Conservation (phyloP, 139 green algal species). For the Eudorina sp. region DNA sequence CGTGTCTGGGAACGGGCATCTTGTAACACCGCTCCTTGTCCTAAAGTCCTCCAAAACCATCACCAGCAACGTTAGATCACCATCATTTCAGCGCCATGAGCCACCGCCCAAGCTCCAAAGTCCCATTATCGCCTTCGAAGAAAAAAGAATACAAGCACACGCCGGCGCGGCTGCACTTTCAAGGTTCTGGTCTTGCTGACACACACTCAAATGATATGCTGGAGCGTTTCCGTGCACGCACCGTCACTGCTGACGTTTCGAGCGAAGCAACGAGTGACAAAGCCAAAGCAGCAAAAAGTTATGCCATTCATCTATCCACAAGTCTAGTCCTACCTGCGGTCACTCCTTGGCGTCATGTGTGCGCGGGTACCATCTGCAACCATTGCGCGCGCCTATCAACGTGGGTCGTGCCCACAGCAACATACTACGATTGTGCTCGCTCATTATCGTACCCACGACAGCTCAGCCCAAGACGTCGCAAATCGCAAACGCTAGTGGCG, state of each 20-base stretch:
- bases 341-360: no score
- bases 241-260: constrained; percentile 21
- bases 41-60: background rate
- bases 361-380: no score
- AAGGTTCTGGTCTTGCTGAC: background rate
- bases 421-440: no score
- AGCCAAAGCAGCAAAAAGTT: background rate
- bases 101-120: background rate
- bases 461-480: no score
- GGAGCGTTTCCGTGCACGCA: background rate
- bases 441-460: no score
- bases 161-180: background rate
- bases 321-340: constrained; percentile 12
- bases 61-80: background rate
- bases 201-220: background rate
- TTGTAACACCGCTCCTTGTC: no score
- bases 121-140: background rate
- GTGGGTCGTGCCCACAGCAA: no score
- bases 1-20: no score
- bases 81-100: no score
- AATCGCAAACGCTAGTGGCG: no score
- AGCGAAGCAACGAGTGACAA: constrained; percentile 1
- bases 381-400: no score
- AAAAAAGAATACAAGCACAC: constrained; percentile 5
- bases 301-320: no score